Conservation (phyloP, 495 filamentous ascomycete genomes). For the Lasiosphaeria ovina region DNA sequence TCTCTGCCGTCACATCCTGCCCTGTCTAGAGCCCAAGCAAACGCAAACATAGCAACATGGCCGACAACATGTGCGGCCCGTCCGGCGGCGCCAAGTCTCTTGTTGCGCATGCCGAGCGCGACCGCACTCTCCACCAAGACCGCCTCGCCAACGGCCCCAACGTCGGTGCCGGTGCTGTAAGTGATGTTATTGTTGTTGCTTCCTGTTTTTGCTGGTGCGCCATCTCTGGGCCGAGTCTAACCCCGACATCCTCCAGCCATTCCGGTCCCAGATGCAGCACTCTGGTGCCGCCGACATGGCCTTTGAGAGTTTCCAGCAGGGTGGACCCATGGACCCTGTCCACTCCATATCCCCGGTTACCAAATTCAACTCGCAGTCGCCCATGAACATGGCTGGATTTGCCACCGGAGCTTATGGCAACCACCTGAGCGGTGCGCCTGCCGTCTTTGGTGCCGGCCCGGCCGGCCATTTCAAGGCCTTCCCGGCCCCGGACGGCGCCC, state of each 20-base stretch:
- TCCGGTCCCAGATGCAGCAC: slow-evolving; percentile 25
- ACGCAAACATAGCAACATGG: slow-evolving; percentile 49
- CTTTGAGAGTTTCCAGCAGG: slow-evolving; percentile 24
- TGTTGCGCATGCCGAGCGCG: slow-evolving; percentile 72
- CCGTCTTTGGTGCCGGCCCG: slow-evolving; percentile 1
- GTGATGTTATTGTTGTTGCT: neutral
- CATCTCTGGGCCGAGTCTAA: neutral
- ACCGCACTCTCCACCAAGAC: slow-evolving; percentile 85
- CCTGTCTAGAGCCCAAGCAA: neutral
- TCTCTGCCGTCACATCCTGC: neutral
- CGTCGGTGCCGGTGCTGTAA: slow-evolving; percentile 18
- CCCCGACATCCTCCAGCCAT: slow-evolving; percentile 21
- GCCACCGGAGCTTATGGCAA: neutral
- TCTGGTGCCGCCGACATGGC: slow-evolving; percentile 16
- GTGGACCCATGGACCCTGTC: no score
- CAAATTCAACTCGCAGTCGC: neutral
- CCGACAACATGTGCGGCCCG: slow-evolving; percentile 81
- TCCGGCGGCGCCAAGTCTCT: slow-evolving; percentile 86
- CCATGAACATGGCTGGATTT: slow-evolving; percentile 12
- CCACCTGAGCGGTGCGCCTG: neutral
- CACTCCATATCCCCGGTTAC: no score
- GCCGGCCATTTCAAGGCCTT: neutral
- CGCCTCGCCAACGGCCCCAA: slow-evolving; percentile 39
- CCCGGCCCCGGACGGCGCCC: neutral
- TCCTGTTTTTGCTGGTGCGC: neutral